Evolutionary conservation across 202 grass and related monocot species (phyloP).

Genomic region (Setaria viridis): DNA sequence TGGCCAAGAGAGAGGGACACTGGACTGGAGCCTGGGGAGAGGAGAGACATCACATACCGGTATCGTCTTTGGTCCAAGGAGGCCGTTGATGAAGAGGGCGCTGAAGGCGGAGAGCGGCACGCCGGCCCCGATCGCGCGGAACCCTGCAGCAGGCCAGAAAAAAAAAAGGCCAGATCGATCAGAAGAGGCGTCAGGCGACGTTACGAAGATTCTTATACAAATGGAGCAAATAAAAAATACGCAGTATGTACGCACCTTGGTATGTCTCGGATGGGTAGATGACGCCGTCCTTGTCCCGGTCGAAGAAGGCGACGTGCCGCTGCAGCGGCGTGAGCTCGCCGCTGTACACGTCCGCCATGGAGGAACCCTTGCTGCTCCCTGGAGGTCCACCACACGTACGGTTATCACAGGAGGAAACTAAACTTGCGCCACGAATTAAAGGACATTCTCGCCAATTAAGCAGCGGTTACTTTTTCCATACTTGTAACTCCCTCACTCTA

Average conservation of each 20-base stretch:
- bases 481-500: not conserved
- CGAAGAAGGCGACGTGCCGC: conserved; percentile 86
- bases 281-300: conserved; percentile 81
- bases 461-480: not conserved
- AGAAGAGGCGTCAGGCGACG: not conserved
- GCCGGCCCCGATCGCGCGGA: conserved; percentile 64
- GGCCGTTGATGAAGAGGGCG: conserved; percentile 66
- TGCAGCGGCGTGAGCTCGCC: conserved; percentile 70
- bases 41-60: not conserved
- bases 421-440: too few relatives aligned
- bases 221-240: not conserved
- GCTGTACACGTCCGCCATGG: conserved; percentile 50
- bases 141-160: conserved; percentile 43
- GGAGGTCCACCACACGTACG: not conserved
- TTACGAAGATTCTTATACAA: too few relatives aligned
- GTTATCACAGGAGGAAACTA: not conserved
- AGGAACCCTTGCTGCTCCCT: not conserved
- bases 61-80: conserved; percentile 56
- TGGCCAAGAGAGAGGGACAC: not conserved
- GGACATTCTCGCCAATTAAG: too few relatives aligned
- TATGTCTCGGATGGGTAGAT: conserved; percentile 78
- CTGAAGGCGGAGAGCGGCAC: conserved; percentile 41
- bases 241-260: conserved; percentile 35
- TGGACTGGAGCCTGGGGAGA: not conserved
- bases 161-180: not conserved